These are phyloP conservation scores for Aureobasidium pullulans DNA, from an alignment of 2,329 filamentous ascomycete species.

Conservation along the genomic window DNA sequence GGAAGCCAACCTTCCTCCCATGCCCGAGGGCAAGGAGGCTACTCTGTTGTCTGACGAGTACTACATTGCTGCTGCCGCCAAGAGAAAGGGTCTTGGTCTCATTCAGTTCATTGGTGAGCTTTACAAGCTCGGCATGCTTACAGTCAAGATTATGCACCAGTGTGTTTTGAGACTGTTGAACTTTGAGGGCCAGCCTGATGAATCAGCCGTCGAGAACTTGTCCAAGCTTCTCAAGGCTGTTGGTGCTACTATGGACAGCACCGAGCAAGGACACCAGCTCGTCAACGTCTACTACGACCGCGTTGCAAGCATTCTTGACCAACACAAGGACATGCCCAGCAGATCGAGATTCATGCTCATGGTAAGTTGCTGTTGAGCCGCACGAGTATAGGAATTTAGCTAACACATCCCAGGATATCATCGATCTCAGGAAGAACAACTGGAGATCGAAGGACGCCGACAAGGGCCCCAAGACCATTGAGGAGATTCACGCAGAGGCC, in stretches of 20 bases:
- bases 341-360: constrained; percentile 94
- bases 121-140: constrained; percentile 98
- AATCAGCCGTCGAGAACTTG: constrained; percentile 93
- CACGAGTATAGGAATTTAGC: neutral
- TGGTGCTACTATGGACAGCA: constrained; percentile 78
- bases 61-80: constrained; percentile 86
- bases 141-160: constrained; percentile 98
- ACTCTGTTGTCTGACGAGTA: constrained; percentile 92
- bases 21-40: constrained; percentile 70
- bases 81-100: constrained; percentile 92
- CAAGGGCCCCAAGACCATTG: constrained; percentile 95
- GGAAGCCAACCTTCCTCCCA: constrained; percentile 76
- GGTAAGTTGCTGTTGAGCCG: constrained; percentile 33
- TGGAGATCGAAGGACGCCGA: constrained; percentile 91
- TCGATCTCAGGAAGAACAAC: constrained; percentile 69
- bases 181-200: constrained; percentile 86
- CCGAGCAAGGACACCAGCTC: constrained; percentile 69
- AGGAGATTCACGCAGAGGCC: constrained; percentile 81
- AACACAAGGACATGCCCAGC: constrained; percentile 67
- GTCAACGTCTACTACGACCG: constrained; percentile 93
- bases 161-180: constrained; percentile 96
- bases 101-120: constrained; percentile 99
- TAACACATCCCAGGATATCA: constrained; percentile 52
- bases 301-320: constrained; percentile 73
- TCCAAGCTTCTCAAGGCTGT: constrained; percentile 89